Base-by-base conservation (phyloP, 805 yeast species). In the Metschnikowia dekortorum region DNA sequence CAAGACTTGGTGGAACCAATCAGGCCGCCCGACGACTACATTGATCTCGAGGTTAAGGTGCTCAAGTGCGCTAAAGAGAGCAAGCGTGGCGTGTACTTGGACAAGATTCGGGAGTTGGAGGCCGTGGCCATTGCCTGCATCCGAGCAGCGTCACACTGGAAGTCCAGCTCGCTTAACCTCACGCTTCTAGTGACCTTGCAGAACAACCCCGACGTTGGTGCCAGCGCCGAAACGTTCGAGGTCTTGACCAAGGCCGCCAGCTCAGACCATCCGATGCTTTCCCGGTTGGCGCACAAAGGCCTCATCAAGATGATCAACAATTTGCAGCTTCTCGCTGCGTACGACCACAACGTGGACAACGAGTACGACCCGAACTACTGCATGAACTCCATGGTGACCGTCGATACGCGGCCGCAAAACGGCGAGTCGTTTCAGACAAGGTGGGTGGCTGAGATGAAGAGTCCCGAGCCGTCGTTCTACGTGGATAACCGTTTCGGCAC, bases 231-330 rank as follows among this genome's bases (percentile, higher is more conserved):
- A 3, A 70, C 77, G 0, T 56, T 83, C 9, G 64, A 64, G 33
- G 58, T 77, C 2, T 66, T 87, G 32, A 71, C 78, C 8, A 66
- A 70, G 2, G 71, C 73, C 33, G 76, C 86, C 0, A 66, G 74
- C 11, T 75, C 79, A n/a, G 80, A 80, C 22, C 95, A 89, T 63
- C 96, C 96, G 0, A 67, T 76, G 1, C 67, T 88, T 41, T 73
- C 87, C 1, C 75, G 82, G 49, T 63, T 81, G 35, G 83, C 87
- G 16, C 66, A 84, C 51, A 80, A 79, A 46, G 85, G 89, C 16
- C 61, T 86, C 31, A 71, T 84, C 2, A 74, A 78, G 48, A 18
- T 62, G 33, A 50, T 57, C 26, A 71, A 71, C 50, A 78, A 80
- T 48, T 55, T 81, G 6, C 66, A 74, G 30, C 61, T 70, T 0